Evolutionary conservation across 495 filamentous ascomycete genomes (phyloP), one percentile per base, ranked within the genome.

Genomic region (Tricharina praecox): DNA sequence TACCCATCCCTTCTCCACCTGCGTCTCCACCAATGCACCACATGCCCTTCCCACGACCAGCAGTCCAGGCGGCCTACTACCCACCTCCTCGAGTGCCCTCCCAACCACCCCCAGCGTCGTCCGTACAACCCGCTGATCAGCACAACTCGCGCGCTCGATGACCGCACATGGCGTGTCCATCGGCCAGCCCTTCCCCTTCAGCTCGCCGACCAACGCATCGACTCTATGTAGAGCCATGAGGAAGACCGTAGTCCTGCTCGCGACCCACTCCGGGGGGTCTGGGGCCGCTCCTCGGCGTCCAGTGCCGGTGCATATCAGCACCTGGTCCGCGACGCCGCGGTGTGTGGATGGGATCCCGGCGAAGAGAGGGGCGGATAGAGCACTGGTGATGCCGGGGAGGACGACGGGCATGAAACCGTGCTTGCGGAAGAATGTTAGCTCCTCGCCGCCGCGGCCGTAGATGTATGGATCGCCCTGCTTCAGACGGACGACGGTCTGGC

Each of bases 391-490:
- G 0, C 90, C 90, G 0, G 90, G 90, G 3, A 97, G 66, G 1
- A 97, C 88, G 0, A 73, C 63, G 0, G 84, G 76, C 4, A 56
- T 66, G 32, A 78, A 79, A 7, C 86, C 90, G 39, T 82, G 68
- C 4, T 63, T 63, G 0, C 73, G 66, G 69, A 97, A 96, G 60
- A 82, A 93, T n/a, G 75, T 75, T 30, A 79, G 81, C 60, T 97
- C 90, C 59, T 97, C 90, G 11, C 79, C 90, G 50, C 90, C 90
- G 34, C 90, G 76, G 19, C 90, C 90, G 63, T 94, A 97, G 20
- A 97, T 73, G 62, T 93, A 97, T 0, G 90, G 90, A 58, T 97
- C 90, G 16, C 90, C 90, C 59, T 97, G 90, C 65, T 97, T 97
- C 20, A 97, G 68, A 4, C 90, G 72, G 19, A 97, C 70, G 0